Percentiles rank a stretch among this genome's conserved stretches.
phyloP scores from a whole-genome alignment of 306 rosid genomes.

The Malus orientalis region DNA sequence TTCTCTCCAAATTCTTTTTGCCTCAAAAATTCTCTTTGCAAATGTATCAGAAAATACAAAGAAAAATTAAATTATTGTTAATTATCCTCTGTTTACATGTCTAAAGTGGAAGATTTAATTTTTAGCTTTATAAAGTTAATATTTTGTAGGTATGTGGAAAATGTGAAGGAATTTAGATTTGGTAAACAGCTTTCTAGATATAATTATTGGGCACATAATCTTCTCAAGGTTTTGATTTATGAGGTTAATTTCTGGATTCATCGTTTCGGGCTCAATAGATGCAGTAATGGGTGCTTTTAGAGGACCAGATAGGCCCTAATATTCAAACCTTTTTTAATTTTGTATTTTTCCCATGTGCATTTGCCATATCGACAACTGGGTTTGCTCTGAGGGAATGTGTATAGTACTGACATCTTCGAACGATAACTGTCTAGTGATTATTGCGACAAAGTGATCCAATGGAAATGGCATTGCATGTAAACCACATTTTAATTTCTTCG shows the following conservation, averaged over 20 bases:
- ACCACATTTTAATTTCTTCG: background rate
- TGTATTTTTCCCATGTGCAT: background rate
- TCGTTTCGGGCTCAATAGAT: background rate
- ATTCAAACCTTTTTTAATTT: background rate
- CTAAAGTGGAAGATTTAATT: background rate
- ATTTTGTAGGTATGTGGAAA: background rate
- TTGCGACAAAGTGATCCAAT: background rate
- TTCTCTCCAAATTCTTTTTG: background rate
- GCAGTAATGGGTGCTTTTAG: background rate
- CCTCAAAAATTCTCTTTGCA: background rate
- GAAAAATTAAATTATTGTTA: background rate
- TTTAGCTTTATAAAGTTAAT: background rate
- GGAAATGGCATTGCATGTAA: conserved; percentile 1
- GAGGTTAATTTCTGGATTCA: background rate
- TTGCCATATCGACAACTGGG: background rate
- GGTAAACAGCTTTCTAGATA: background rate
- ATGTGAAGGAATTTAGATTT: background rate
- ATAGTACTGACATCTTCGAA: background rate
- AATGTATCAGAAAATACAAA: background rate
- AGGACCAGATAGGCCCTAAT: background rate
- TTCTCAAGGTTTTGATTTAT: background rate
- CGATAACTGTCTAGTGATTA: background rate
- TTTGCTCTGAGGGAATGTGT: background rate
- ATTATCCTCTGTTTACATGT: background rate
- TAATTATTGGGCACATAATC: background rate